Evolutionary conservation across 495 filamentous ascomycete species (phyloP).

Genomic region (Aspergillus wentii): DNA sequence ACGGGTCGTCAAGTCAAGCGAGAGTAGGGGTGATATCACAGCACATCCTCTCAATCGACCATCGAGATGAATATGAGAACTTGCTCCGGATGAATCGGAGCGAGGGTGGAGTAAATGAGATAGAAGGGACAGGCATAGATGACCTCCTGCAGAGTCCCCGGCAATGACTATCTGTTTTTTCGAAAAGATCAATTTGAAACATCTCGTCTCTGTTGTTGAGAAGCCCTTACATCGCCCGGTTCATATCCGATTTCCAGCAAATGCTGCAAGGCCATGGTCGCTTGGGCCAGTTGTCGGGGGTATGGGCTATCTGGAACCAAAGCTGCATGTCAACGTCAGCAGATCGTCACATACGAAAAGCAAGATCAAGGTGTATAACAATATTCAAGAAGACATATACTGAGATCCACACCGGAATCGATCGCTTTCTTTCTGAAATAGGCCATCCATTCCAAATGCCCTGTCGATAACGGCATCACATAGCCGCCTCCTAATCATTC

Average conservation of each 20-base stretch:
- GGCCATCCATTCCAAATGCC: conserved; percentile 19
- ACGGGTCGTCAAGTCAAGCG: conserved; percentile 10
- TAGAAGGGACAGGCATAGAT: conserved; percentile 15
- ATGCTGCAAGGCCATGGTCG: conserved; percentile 12
- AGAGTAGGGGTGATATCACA: conserved; percentile 19
- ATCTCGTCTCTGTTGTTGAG: not conserved
- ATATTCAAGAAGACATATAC: conserved; percentile 18
- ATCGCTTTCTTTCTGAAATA: conserved; percentile 10
- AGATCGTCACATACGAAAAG: not conserved
- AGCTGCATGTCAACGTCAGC: conserved; percentile 4
- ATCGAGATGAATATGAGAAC: not conserved
- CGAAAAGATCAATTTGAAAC: not conserved
- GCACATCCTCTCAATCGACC: conserved; percentile 13
- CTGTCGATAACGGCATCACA: conserved; percentile 18
- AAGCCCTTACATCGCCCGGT: conserved; percentile 9
- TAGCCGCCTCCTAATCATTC: conserved; percentile 16
- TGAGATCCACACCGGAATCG: conserved; percentile 10
- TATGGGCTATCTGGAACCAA: conserved; percentile 13
- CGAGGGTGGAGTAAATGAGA: conserved; percentile 11
- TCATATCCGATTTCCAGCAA: conserved; percentile 11
- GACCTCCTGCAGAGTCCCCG: conserved; percentile 21
- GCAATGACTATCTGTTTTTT: not conserved
- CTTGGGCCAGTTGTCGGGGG: conserved; percentile 15
- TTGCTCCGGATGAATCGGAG: not conserved
- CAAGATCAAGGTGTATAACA: conserved; percentile 5